Base-by-base conservation (phyloP, 495 filamentous ascomycete species). In the Hypoxylon fragiforme region DNA sequence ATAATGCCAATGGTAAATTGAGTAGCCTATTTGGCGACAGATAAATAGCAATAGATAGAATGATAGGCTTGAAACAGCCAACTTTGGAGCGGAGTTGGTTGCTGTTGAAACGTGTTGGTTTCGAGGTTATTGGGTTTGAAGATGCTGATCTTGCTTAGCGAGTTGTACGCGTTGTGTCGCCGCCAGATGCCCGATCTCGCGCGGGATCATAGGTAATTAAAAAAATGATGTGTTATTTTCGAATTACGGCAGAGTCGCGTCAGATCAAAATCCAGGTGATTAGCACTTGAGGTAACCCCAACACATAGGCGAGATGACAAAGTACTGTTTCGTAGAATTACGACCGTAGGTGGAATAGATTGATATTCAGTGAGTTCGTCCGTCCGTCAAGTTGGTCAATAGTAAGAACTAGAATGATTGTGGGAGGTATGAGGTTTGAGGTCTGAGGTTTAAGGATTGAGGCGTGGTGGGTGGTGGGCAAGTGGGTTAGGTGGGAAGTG, bases 131-230 rank as follows among this genome's bases (percentile, higher is more conserved):
- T 21, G 28, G 8, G 21, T 34, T 48, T 18, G 22, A 35, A 34
- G 45, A 42, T 46, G 57, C 19, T 37, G 41, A 36, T 51, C 30
- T 43, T 37, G 50, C 50, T 50, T 54, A 55, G 57, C 47, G 52
- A 62, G 51, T n/a, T 40, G 21, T 49, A 62, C 58, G 58, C 58
- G 58, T 62, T 61, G n/a, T 20, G 50, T 61, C 34, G 50, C 31
- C 34, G 45, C 35, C 45, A 54, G 44, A 51, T 15, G 32, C 38
- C 41, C 26, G 24, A 44, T 47, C 20, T 62, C 47, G 41, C 47
- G 41, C 31, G 28, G 47, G n/a, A 49, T 47, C 22, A 39, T 41
- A 38, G 36, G 45, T 49, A 13, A 14, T 36, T 14, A 41, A 44
- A n/a, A n/a, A n/a, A n/a, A n/a, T n/a, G 18, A 41, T 7, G 20